Base-by-base conservation (phyloP, 805 yeast genomes). In the Lachancea thermotolerans region DNA sequence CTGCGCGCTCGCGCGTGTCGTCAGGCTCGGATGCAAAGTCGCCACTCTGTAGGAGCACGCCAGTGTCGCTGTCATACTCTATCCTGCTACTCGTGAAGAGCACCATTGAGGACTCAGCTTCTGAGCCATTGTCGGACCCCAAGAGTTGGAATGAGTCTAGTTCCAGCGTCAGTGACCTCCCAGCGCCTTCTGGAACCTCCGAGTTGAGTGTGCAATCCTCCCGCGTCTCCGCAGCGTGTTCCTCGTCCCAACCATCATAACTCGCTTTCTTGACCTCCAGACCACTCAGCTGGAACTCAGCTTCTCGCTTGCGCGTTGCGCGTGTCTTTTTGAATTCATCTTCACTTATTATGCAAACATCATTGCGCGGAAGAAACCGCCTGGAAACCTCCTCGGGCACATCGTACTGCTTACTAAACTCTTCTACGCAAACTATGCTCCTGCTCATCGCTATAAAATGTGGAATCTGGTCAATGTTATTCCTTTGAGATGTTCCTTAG, bases 361-460 rank as follows among this genome's bases (percentile, higher is more conserved):
- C 41, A 14, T 40, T 31, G 10, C 32, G 17, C 32, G 47, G 46
- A n/a, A 45, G 28, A 15, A 44, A 37, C 15, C 40, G 33, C 15
- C 32, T 31, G 2, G 41, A 35, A 9, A 47, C 37, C 12, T 28
- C 43, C 12, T 18, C 36, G 4, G 45, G 43, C 27, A 47, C 25
- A 7, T 35, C 30, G 25, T 43, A 47, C 18, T 21, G 21, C 25
- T 27, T 14, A 16, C 40, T 34, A 41, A 47, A 47, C 33, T 47
- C 50, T 18, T 30, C 35, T 30, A 44, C 28, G 18, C 45, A 37
- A 33, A 47, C 46, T 11, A 47, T 44, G 11, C 41, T 34, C 18
- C 25, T n/a, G 29, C 41, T 34, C 46, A 43, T 43, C 17, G 6
- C 34, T 25, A 9, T 16, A 15, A 14, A 10, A 15, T 34, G 18